Evolutionary conservation across 2,329 filamentous ascomycete species (phyloP), one percentile per base, ranked within the genome.

Genomic region (Diaporthe vaccinii): DNA sequence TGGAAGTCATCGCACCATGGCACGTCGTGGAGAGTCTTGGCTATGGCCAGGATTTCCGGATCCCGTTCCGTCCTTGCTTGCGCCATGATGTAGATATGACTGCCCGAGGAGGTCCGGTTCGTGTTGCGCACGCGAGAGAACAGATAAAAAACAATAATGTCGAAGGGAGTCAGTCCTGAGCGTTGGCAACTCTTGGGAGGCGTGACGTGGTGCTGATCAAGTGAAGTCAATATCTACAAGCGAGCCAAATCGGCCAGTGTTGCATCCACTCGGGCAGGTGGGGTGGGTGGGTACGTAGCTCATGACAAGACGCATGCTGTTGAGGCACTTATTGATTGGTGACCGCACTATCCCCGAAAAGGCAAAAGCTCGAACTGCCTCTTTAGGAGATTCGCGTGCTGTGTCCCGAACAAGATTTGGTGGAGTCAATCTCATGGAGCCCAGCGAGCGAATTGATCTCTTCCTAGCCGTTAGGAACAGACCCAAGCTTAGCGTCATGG

Each of bases 1-100:
- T 92, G 89, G 72, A 91, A 92, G 74, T 91, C 87, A 5, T 91
- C 90, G 74, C 89, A 88, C 84, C 87, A 89, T 0, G 89, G 89
- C 3, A 88, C 83, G 75, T 90, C 86, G 12, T 86, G 82, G 17
- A 90, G 81, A n/a, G 46, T 58, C 36, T 59, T 71, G 31, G 68
- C 68, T 14, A 71, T 20, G 22, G 49, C 68, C 0, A 71, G 44
- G 51, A 71, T 71, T 20, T 53, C 53, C 9, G 46, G 51, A 34
- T 71, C 68, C 53, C 53, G 31, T 25, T 71, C 51, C 25, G 68
- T 71, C 20, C 20, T 53, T 31, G 68, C 46, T 61, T 61, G 58
- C 14, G 58, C 58, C 58, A 61, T 61, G 36, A n/a, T 61, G 58
- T 25, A 28, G 58, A n/a, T 17, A 15, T 6, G 28, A 17, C 36